A percentile compares a stretch with the other conserved stretches of the same genome.
Conservation (phyloP, 129 eudicot genomes). For the Flaveria robusta region DNA sequence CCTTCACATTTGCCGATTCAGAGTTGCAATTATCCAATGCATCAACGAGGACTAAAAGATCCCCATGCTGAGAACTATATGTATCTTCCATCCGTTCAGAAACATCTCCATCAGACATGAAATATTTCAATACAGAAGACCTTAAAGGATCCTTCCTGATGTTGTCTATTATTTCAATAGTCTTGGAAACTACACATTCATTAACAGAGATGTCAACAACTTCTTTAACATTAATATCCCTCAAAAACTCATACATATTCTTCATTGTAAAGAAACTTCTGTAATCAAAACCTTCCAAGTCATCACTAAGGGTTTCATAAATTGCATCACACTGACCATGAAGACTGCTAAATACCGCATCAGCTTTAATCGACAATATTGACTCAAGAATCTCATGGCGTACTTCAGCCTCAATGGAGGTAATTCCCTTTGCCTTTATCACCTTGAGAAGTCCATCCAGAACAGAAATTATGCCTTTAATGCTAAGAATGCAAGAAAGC, state of each 20-base stretch:
- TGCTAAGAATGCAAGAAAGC: slow-evolving; percentile 73
- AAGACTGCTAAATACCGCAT: slow-evolving; percentile 60
- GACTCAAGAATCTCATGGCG: slow-evolving; percentile 57
- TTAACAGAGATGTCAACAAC: slow-evolving; percentile 43
- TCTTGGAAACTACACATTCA: slow-evolving; percentile 60
- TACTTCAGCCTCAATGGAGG: slow-evolving; percentile 51
- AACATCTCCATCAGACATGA: slow-evolving; percentile 53
- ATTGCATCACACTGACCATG: slow-evolving; percentile 63
- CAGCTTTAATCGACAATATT: slow-evolving; percentile 58
- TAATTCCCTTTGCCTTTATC: slow-evolving; percentile 32
- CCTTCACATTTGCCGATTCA: slow-evolving; percentile 70
- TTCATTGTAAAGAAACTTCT: slow-evolving; percentile 59
- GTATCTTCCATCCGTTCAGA: slow-evolving; percentile 52
- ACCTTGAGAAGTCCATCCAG: slow-evolving; percentile 60
- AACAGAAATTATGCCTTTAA: slow-evolving; percentile 53
- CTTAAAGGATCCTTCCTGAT: slow-evolving; percentile 56
- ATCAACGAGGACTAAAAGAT: slow-evolving; percentile 72
- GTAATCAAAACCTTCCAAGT: slow-evolving; percentile 65
- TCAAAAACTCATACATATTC: slow-evolving; percentile 59
- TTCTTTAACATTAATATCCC: slow-evolving; percentile 43
- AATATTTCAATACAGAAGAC: slow-evolving; percentile 45
- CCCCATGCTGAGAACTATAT: slow-evolving; percentile 58
- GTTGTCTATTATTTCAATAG: slow-evolving; percentile 56
- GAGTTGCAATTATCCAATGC: slow-evolving; percentile 70
- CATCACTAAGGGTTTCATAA: slow-evolving; percentile 48